A percentile compares a stretch with the other conserved stretches of the same genome.
These are phyloP conservation scores for Physcomitrellopsis africana DNA, from an alignment of 225 moss, liverwort and hornwort genomes.

Conservation along the genomic window DNA sequence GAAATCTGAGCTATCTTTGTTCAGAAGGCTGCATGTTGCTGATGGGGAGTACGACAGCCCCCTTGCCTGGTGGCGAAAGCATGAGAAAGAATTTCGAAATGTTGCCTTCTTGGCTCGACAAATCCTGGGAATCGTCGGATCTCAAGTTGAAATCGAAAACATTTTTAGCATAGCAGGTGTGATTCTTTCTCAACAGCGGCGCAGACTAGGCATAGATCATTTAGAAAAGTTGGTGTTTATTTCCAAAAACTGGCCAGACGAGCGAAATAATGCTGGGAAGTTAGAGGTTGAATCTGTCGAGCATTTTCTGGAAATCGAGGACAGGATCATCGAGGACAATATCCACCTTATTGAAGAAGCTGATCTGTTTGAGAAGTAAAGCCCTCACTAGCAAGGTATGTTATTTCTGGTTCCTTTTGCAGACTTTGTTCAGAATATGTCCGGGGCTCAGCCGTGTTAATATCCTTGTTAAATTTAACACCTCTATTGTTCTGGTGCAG, in stretches of 20 bases:
- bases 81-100: conserved; percentile 57
- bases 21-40: conserved; percentile 52
- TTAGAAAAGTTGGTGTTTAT: conserved; percentile 49
- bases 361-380: conserved; percentile 48
- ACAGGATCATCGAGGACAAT: conserved; percentile 50
- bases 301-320: conserved; percentile 54
- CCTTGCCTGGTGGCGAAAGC: conserved; percentile 56
- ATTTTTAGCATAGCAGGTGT: conserved; percentile 57
- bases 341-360: conserved; percentile 52
- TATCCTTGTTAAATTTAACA: conserved; percentile 15
- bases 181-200: conserved; percentile 46
- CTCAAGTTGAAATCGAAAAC: conserved; percentile 56
- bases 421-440: conserved; percentile 21
- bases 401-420: not conserved
- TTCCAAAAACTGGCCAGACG: conserved; percentile 60
- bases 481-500: conserved; percentile 29
- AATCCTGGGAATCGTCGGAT: conserved; percentile 55
- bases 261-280: conserved; percentile 41
- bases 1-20: conserved; percentile 57
- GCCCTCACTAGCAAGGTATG: conserved; percentile 22
- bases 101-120: conserved; percentile 58
- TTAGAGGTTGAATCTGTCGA: conserved; percentile 52
- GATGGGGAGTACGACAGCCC: conserved; percentile 50
- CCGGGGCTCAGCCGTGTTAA: not conserved
- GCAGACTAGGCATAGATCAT: conserved; percentile 47